phyloP scores from a whole-genome alignment of 1,284 basidiomycete genomes.

The Rhodofomes roseus region DNA sequence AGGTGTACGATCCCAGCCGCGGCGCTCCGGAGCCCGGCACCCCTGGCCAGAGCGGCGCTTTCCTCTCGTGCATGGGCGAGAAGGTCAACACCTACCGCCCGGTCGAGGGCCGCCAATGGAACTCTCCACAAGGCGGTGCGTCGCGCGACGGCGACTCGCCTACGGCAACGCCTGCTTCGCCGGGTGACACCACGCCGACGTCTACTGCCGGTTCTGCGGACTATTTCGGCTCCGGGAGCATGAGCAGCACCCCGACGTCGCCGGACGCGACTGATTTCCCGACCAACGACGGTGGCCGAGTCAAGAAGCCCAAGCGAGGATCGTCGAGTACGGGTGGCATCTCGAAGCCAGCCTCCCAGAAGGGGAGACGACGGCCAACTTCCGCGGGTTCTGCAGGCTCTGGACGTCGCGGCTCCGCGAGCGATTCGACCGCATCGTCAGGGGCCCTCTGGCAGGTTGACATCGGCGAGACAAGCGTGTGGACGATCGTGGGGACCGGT shows the following conservation, averaged over 20 bases:
- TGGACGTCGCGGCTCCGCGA: constrained; percentile 56
- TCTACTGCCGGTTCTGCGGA: constrained; percentile 51
- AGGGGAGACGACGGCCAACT: constrained; percentile 66
- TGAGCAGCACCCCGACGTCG: constrained; percentile 63
- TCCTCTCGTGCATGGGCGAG: constrained; percentile 84
- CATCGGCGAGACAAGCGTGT: constrained; percentile 86
- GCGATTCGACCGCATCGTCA: constrained; percentile 64
- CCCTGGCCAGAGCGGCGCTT: constrained; percentile 72
- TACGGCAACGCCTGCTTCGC: constrained; percentile 55
- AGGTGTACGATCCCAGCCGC: constrained; percentile 75
- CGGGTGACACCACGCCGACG: constrained; percentile 58
- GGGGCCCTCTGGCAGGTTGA: constrained; percentile 85
- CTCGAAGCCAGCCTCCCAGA: constrained; percentile 53
- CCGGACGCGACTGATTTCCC: constrained; percentile 67
- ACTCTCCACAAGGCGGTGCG: constrained; percentile 32
- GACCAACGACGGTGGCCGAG: constrained; percentile 77
- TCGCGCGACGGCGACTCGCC: constrained; percentile 53
- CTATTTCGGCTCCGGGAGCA: constrained; percentile 54
- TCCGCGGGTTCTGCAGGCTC: constrained; percentile 72
- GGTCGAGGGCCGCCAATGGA: constrained; percentile 73
- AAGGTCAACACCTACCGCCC: constrained; percentile 85
- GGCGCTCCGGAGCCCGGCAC: constrained; percentile 67
- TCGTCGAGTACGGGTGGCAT: constrained; percentile 69
- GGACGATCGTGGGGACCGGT: constrained; percentile 92
- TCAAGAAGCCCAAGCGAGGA: constrained; percentile 73